phyloP scores from a whole-genome alignment of 2,329 filamentous ascomycete genomes.

The Graphilbum fragrans region DNA sequence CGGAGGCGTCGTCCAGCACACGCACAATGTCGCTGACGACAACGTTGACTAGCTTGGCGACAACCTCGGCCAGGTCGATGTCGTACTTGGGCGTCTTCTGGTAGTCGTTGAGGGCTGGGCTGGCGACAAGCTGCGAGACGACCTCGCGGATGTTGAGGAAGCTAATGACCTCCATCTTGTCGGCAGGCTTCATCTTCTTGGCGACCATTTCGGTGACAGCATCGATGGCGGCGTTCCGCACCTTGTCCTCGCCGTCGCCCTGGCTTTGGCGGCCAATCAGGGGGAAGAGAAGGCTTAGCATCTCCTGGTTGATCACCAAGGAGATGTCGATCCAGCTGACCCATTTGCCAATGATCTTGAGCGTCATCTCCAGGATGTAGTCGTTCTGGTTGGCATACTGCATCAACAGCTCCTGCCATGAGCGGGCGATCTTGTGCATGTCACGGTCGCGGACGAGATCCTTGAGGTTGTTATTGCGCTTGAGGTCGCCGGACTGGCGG shows the following conservation, averaged over 20 bases:
- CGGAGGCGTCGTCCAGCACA: slow-evolving; percentile 58
- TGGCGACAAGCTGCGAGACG: slow-evolving; percentile 73
- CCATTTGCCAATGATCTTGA: slow-evolving; percentile 92
- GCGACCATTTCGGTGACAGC: slow-evolving; percentile 91
- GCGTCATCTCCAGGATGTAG: slow-evolving; percentile 68
- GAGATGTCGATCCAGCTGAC: slow-evolving; percentile 98
- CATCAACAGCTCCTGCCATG: slow-evolving; percentile 83
- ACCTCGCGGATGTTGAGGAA: slow-evolving; percentile 83
- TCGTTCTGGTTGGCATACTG: slow-evolving; percentile 63
- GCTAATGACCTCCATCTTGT: slow-evolving; percentile 88
- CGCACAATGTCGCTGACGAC: slow-evolving; percentile 78
- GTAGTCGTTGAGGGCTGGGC: slow-evolving; percentile 66
- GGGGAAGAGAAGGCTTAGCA: slow-evolving; percentile 75
- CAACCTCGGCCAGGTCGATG: slow-evolving; percentile 86
- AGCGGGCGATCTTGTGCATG: slow-evolving; percentile 74
- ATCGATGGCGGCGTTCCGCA: slow-evolving; percentile 84
- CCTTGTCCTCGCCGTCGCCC: slow-evolving; percentile 57
- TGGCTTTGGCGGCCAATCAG: slow-evolving; percentile 66
- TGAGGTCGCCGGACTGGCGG: slow-evolving; percentile 65
- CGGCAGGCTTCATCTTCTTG: slow-evolving; percentile 92
- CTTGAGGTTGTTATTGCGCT: slow-evolving; percentile 80
- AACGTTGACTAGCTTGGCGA: slow-evolving; percentile 91
- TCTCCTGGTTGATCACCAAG: slow-evolving; percentile 78
- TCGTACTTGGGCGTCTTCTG: slow-evolving; percentile 81
- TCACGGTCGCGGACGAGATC: slow-evolving; percentile 80